Base-by-base conservation (phyloP, 1,284 basidiomycete genomes). In the Trametes versicolor region DNA sequence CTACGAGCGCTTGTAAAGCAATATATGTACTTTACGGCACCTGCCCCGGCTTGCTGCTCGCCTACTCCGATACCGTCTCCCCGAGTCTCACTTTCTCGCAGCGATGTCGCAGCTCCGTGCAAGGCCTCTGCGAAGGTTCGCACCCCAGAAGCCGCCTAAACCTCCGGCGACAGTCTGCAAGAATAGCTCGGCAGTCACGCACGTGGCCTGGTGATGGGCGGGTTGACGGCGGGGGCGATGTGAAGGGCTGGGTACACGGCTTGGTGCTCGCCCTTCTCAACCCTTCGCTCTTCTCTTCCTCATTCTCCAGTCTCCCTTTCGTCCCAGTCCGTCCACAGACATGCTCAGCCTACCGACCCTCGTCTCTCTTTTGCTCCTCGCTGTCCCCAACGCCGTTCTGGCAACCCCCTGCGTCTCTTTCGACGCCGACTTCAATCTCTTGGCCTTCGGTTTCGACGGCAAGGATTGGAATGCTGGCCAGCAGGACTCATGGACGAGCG, bases 401-500 rank as follows among this genome's bases (percentile, higher is more conserved):
- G 79, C 86, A 1, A 77, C 77, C 9, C 83, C 90, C 17, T 93
- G 92, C 72, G 78, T 92, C 36, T 83, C 88, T 19, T 92, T 93
- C 71, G 91, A 94, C 72, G 72, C 80, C 27, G 80, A 80, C 70
- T 92, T 88, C 85, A 91, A 93, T 72, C 81, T 94, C 57, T 82
- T 89, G 55, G 89, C 87, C 37, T 90, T 94, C 71, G 90, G 89
- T 58, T 85, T 92, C 67, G 82, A 86, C 65, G 90, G 88, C 66
- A 92, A 92, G 74, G 92, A 94, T 75, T 93, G 87, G 79, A 86
- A 83, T 70, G 88, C 89, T 63, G 89, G 91, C 29, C 80, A 85
- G 2, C 85, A 90, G 74, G 81, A 82, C 70, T 79, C 82, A 2
- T 94, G 92, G 92, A 75, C 79, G 9, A 84, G 82, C 66, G 86